Evolutionary conservation across 345 rosid species (phyloP).

Genomic region (Citrus reticulata): DNA sequence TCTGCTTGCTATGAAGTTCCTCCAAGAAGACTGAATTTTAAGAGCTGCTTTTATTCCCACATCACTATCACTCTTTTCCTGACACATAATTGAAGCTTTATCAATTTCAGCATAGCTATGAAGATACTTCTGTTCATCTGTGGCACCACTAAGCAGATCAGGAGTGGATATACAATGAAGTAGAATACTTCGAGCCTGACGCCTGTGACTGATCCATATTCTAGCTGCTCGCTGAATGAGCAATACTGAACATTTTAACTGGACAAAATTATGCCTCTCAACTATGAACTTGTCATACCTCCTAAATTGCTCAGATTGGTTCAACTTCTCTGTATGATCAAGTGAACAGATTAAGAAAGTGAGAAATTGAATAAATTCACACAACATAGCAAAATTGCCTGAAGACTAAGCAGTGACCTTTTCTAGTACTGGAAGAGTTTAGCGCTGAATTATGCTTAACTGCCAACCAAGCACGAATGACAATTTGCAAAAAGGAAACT

Average conservation of each 20-base stretch:
- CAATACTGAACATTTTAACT: constrained; percentile 36
- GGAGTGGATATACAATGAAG: constrained; percentile 5
- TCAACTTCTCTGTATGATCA: constrained; percentile 33
- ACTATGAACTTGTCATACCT: constrained; percentile 39
- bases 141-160: constrained; percentile 24
- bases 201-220: constrained; percentile 38
- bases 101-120: constrained; percentile 14
- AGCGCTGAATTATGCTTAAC: constrained; percentile 34
- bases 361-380: neutral
- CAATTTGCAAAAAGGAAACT: constrained; percentile 47
- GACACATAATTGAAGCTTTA: constrained; percentile 10
- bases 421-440: constrained; percentile 14
- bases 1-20: constrained; percentile 20
- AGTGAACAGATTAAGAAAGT: constrained; percentile 7
- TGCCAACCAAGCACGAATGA: constrained; percentile 50
- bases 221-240: constrained; percentile 61
- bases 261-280: constrained; percentile 51
- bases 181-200: neutral
- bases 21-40: constrained; percentile 61
- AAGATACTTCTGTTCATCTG: constrained; percentile 18
- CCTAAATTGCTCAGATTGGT: constrained; percentile 21
- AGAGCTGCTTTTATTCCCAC: constrained; percentile 41
- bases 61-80: constrained; percentile 6
- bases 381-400: neutral
- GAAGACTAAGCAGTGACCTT: constrained; percentile 18